Evolutionary conservation across 192 early-diverging fungal species (phyloP).

Genomic region (Entomortierella beljakovae): DNA sequence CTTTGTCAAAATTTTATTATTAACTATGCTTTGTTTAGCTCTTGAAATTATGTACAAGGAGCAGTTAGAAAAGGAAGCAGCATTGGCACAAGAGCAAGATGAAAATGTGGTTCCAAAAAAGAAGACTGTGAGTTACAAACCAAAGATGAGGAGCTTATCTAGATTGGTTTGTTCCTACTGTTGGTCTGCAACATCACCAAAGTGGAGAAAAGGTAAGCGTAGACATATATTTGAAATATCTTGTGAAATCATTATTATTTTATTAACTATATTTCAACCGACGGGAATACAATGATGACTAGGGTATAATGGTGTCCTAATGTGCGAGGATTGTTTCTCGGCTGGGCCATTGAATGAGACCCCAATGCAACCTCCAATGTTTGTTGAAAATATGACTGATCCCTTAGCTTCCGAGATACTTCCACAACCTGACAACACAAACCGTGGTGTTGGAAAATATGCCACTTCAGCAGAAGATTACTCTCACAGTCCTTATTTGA

Average conservation of each 20-base stretch:
- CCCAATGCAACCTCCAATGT: conserved; percentile 22
- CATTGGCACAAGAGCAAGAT: conserved; percentile 14
- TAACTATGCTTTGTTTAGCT: conserved; percentile 5
- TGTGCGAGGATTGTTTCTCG: conserved; percentile 77
- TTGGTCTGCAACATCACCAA: conserved; percentile 64
- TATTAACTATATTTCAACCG: background rate
- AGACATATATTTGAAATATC: background rate
- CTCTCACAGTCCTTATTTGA: conserved; percentile 73
- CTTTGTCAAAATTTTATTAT: too few species aligned
- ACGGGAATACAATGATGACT: background rate
- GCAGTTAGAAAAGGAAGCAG: conserved; percentile 36
- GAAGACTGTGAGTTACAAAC: conserved; percentile 42
- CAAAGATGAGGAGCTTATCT: conserved; percentile 35
- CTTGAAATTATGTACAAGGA: conserved; percentile 39
- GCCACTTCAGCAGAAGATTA: conserved; percentile 74
- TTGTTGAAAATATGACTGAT: background rate
- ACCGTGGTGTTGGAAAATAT: conserved; percentile 57
- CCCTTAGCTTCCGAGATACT: background rate
- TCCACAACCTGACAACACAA: background rate
- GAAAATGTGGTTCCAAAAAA: conserved; percentile 13
- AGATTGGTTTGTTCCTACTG: conserved; percentile 70
- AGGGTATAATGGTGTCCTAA: conserved; percentile 78
- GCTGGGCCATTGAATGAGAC: conserved; percentile 62
- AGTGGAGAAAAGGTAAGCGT: conserved; percentile 70
- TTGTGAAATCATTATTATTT: too few species aligned